Percentiles rank a stretch among this genome's conserved stretches.
Conservation (phyloP, 2,329 filamentous ascomycete species). For the Fusarium bulbicola region DNA sequence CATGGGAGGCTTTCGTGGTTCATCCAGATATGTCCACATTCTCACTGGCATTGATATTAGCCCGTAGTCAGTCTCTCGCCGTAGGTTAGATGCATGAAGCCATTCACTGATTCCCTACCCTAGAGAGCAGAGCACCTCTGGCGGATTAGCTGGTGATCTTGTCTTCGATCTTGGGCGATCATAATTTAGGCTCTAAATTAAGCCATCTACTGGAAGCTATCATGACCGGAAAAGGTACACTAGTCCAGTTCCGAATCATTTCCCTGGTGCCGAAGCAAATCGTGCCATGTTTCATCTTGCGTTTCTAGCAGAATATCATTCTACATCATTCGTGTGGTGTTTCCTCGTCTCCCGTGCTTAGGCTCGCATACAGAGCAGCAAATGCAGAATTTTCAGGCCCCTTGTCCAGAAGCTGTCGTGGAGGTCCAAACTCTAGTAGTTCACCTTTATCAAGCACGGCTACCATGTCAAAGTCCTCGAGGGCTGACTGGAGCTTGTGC, state of each 20-base stretch:
- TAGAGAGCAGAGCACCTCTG: neutral
- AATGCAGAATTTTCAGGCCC: constrained; percentile 11
- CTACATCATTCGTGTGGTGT: neutral
- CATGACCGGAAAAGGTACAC: neutral
- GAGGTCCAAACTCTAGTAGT: constrained; percentile 35
- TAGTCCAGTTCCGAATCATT: neutral
- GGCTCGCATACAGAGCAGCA: constrained; percentile 20
- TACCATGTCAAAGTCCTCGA: constrained; percentile 34
- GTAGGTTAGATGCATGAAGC: neutral
- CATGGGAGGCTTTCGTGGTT: neutral
- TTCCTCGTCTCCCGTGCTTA: neutral
- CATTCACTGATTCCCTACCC: neutral
- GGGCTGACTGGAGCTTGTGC: constrained; percentile 38
- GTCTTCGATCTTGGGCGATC: neutral
- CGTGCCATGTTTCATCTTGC: neutral
- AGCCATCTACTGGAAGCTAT: neutral
- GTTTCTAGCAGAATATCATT: neutral
- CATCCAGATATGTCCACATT: neutral
- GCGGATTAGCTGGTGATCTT: neutral
- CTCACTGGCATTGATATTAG: neutral
- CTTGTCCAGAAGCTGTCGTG: constrained; percentile 20
- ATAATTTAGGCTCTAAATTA: neutral
- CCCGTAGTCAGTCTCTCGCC: neutral
- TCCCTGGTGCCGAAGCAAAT: neutral
- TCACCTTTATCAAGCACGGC: constrained; percentile 32